Percentiles rank a stretch among this genome's conserved stretches.
Conservation (phyloP, 2,329 filamentous ascomycete species). For the Cladophialophora chaetospira region DNA sequence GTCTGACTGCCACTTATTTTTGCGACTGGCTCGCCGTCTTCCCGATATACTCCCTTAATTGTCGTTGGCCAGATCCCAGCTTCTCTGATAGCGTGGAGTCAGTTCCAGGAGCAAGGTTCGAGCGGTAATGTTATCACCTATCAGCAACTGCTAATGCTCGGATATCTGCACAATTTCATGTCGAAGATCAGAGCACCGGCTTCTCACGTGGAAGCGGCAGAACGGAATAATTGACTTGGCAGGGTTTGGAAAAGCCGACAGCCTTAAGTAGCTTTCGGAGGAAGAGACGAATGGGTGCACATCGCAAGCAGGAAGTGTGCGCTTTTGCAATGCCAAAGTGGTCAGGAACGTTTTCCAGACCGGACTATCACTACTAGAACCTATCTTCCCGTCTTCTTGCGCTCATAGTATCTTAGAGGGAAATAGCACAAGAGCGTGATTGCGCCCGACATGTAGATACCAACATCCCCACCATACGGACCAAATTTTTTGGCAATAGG, state of each 20-base stretch:
- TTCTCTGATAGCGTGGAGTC: no score
- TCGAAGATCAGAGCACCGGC: neutral
- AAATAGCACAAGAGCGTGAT: constrained; percentile 61
- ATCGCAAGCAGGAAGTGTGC: no score
- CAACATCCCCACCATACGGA: constrained; percentile 56
- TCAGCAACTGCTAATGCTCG: neutral
- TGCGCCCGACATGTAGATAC: constrained; percentile 66
- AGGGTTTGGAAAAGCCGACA: neutral
- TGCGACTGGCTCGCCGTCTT: no score
- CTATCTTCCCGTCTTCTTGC: constrained; percentile 41
- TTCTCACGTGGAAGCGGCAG: constrained; percentile 5
- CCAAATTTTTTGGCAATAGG: constrained; percentile 63
- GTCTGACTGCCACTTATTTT: no score
- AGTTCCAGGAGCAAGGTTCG: no score
- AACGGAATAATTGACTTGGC: neutral
- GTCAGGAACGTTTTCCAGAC: neutral
- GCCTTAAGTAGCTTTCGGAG: neutral
- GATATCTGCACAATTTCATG: neutral
- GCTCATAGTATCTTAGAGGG: constrained; percentile 55
- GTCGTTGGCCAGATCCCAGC: no score
- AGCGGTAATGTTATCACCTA: no score
- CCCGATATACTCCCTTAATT: no score
- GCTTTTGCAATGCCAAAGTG: no score
- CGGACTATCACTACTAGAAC: neutral
- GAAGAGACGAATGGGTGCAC: no score